phyloP scores from a whole-genome alignment of 1,284 basidiomycete genomes.

The Hymenochaete sp. region DNA sequence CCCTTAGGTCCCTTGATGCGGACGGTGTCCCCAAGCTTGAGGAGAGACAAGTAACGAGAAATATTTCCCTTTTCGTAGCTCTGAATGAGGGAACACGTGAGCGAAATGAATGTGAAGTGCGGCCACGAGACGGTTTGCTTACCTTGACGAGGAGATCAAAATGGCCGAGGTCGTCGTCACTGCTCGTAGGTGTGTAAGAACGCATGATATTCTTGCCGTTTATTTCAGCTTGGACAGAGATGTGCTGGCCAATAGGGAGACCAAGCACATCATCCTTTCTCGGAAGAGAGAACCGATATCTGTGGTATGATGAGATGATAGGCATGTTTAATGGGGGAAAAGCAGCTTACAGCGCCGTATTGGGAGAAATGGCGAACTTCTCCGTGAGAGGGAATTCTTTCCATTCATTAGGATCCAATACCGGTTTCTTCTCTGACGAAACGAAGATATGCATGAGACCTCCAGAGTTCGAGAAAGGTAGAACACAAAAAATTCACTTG shows the following conservation, averaged over 20 bases:
- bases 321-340: constrained; percentile 3
- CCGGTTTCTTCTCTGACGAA: constrained; percentile 46
- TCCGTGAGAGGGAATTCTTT: constrained; percentile 74
- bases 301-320: constrained; percentile 26
- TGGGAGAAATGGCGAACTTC: constrained; percentile 85
- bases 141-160: constrained; percentile 98
- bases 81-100: constrained; percentile 32
- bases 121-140: constrained; percentile 15
- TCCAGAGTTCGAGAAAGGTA: neutral
- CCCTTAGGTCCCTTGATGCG: constrained; percentile 95
- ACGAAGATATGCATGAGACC: constrained; percentile 7
- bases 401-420: constrained; percentile 71
- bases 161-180: constrained; percentile 85
- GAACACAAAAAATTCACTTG: constrained; percentile 29
- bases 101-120: neutral
- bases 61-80: constrained; percentile 96
- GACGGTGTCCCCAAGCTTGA: constrained; percentile 81
- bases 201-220: constrained; percentile 85
- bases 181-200: constrained; percentile 92
- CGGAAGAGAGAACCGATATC: constrained; percentile 88
- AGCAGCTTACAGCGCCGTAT: constrained; percentile 77
- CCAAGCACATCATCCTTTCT: constrained; percentile 70
- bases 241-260: constrained; percentile 94
- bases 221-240: constrained; percentile 85
- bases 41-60: constrained; percentile 71